phyloP scores from a whole-genome alignment of 2,329 filamentous ascomycete genomes.

The Talaromyces sp. region DNA sequence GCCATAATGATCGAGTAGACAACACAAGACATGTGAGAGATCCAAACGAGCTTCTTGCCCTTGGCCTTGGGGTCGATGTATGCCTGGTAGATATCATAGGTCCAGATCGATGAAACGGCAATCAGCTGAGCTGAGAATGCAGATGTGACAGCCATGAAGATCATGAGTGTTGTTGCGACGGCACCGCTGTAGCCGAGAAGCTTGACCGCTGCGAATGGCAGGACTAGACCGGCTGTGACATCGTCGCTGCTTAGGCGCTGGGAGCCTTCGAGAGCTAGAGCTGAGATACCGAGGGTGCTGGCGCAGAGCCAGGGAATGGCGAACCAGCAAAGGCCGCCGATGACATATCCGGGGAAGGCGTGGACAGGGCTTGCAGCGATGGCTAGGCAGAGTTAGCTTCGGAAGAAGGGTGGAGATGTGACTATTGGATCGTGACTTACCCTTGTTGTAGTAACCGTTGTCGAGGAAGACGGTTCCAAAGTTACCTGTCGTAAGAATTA shows the following conservation, averaged over 20 bases:
- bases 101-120: constrained; percentile 83
- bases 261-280: constrained; percentile 76
- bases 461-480: constrained; percentile 76
- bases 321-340: constrained; percentile 87
- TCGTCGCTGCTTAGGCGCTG: constrained; percentile 72
- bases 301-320: constrained; percentile 89
- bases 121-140: constrained; percentile 83
- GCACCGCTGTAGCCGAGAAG: constrained; percentile 81
- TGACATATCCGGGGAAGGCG: constrained; percentile 83
- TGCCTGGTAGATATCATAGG: constrained; percentile 85
- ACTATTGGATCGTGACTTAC: constrained; percentile 3
- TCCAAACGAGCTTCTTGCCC: constrained; percentile 76
- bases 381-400: constrained; percentile 47
- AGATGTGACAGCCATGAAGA: constrained; percentile 89
- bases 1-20: constrained; percentile 78
- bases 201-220: constrained; percentile 83
- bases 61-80: constrained; percentile 79
- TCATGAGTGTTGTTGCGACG: constrained; percentile 73
- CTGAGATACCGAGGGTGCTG: constrained; percentile 83
- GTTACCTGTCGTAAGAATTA: constrained; percentile 29
- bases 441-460: constrained; percentile 86
- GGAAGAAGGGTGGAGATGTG: background rate
- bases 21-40: constrained; percentile 73
- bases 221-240: constrained; percentile 78
- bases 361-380: constrained; percentile 85